Base-by-base conservation (phyloP, 345 rosid species). In the Psidium friedrichsthalianum region DNA sequence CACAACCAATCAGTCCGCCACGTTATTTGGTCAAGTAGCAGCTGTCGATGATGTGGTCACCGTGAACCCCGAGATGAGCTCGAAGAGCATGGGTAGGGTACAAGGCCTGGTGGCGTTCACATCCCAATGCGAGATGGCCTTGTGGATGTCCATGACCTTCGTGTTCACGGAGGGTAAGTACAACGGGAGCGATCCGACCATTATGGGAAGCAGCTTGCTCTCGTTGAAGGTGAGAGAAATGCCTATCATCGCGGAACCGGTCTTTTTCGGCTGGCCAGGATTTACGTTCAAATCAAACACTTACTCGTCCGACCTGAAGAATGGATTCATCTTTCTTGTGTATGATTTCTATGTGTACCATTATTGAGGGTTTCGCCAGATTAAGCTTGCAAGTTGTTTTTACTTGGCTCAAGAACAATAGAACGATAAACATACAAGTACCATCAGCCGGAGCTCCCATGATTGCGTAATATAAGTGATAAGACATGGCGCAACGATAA, bases 111-210 rank as follows among this genome's bases (percentile, higher is more conserved):
- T 52, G 18, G 86, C 36, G 36, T 51, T 81, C 6, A 84, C 88
- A 13, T 52, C 84, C 0, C 85, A 84, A 22, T 51, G 56, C 54
- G 86, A 84, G 59, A 8, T 32, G 27, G 51, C 42, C 56, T 69
- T 87, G 15, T 32, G 51, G 82, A 84, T 85, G 87, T 85, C 82
- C 24, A 51, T 86, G 55, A 88, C 84, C 82, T 85, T 90, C 18
- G 85, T 51, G 32, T 85, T 85, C 83, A n/a, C 47, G 64, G 64
- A 76, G 53, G 83, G 86, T 5, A 76, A 76, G 64, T 80, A 76
- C 52, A 76, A 76, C 36, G 86, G 86, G 25, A 85, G 83, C 29
- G 56, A 47, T 51, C 29, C 76, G 36, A 44, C 64, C 15, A 3
- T 76, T 24, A 52, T 76, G 58, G 86, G 74, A 42, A 82, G 83